A percentile compares a stretch with the other conserved stretches of the same genome.
phyloP scores from a whole-genome alignment of 73 alveolate species.

The Stentor coeruleus region DNA sequence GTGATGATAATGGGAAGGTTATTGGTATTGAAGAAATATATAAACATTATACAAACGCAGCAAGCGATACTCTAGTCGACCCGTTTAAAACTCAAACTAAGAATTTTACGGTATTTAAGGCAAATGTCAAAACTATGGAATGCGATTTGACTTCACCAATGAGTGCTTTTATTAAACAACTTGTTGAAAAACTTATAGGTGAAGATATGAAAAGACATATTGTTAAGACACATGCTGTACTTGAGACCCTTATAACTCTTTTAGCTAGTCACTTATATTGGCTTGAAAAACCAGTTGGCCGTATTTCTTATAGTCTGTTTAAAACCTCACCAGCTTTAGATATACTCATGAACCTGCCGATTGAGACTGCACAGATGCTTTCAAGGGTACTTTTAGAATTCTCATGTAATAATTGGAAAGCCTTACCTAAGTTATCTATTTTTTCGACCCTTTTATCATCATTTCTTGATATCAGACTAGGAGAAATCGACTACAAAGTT shows the following conservation, averaged over 20 bases:
- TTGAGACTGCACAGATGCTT: not conserved
- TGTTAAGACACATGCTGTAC: not conserved
- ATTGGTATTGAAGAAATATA: not conserved
- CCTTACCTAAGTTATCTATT: not conserved
- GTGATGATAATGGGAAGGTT: not conserved
- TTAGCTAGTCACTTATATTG: conserved; percentile 7
- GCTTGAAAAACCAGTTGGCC: conserved; percentile 15
- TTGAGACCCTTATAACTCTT: not conserved
- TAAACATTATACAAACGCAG: conserved; percentile 11
- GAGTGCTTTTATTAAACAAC: not conserved
- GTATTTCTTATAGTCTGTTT: not conserved
- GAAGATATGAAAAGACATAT: not conserved
- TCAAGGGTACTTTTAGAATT: not conserved
- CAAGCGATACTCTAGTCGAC: not conserved
- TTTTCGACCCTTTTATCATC: not conserved
- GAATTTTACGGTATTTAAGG: not conserved
- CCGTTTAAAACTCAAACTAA: conserved; percentile 21
- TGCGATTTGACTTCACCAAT: conserved; percentile 22
- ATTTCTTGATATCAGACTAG: not conserved
- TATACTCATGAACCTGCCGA: not conserved
- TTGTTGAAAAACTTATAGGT: not conserved
- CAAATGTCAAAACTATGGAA: conserved; percentile 8
- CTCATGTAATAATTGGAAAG: not conserved
- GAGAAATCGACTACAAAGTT: not conserved
- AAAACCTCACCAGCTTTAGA: conserved; percentile 11